Conservation (phyloP, 2,329 filamentous ascomycete genomes). For the Penicillium sp. region DNA sequence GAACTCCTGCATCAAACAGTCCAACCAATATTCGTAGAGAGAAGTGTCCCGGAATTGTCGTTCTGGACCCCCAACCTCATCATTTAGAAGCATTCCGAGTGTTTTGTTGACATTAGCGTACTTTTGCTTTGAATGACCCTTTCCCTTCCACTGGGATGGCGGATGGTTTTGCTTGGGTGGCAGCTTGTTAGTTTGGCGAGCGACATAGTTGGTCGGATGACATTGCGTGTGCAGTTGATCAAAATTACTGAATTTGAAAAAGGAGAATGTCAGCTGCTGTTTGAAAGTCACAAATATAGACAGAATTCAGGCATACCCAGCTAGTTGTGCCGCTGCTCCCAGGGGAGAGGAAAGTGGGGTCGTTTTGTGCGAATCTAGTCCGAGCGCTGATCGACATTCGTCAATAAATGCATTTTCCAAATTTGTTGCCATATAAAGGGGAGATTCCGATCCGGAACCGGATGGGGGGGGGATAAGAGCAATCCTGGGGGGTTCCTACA, state of each 20-base stretch:
- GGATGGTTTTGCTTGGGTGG: background rate
- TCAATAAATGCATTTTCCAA: slow-evolving; percentile 54
- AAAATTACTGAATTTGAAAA: slow-evolving; percentile 1
- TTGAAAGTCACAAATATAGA: slow-evolving; percentile 37
- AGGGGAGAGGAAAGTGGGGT: background rate
- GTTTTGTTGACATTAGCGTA: slow-evolving; percentile 43
- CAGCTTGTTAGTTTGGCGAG: background rate
- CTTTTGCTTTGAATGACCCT: slow-evolving; percentile 7
- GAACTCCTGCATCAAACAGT: slow-evolving; percentile 72
- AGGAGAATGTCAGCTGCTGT: slow-evolving; percentile 4
- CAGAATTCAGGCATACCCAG: background rate
- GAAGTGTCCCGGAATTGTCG: slow-evolving; percentile 49
- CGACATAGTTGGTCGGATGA: background rate
- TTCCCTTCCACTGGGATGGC: slow-evolving; percentile 3
- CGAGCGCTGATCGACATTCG: slow-evolving; percentile 51
- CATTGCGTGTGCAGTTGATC: background rate
- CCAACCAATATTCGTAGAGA: slow-evolving; percentile 70
- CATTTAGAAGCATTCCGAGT: slow-evolving; percentile 49
- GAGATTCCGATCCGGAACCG: slow-evolving; percentile 40
- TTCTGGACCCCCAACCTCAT: slow-evolving; percentile 51
- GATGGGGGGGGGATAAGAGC: slow-evolving; percentile 52
- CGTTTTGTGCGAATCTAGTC: slow-evolving; percentile 38
- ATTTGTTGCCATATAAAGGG: slow-evolving; percentile 52
- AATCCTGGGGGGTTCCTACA: slow-evolving; percentile 36
- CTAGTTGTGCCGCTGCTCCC: background rate